These are phyloP conservation scores for Epicoccum sorghinum DNA, from an alignment of 2,329 filamentous ascomycete genomes.

Conservation along the genomic window DNA sequence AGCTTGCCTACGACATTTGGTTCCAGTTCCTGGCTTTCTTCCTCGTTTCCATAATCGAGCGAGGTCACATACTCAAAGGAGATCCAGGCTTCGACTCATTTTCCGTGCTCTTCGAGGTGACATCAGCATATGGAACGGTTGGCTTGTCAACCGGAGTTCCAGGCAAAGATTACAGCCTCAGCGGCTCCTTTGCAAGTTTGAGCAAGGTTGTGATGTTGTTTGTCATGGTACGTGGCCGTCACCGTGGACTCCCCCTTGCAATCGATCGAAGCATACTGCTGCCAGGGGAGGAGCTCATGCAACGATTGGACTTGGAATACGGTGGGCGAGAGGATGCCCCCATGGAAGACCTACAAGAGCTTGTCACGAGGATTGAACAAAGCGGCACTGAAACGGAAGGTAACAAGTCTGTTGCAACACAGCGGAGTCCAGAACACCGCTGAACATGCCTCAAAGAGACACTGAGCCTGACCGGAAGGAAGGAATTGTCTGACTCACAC, in stretches of 20 bases:
- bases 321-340: slow-evolving; percentile 22
- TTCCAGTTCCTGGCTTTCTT: slow-evolving; percentile 67
- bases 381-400: slow-evolving; percentile 15
- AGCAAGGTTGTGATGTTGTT: slow-evolving; percentile 65
- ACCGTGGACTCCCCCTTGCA: slow-evolving; percentile 38
- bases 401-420: slow-evolving; percentile 5
- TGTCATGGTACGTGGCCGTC: slow-evolving; percentile 57
- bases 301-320: slow-evolving; percentile 41
- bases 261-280: slow-evolving; percentile 41
- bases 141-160: slow-evolving; percentile 65
- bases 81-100: slow-evolving; percentile 39
- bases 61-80: slow-evolving; percentile 56
- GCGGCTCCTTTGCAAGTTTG: slow-evolving; percentile 59
- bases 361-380: slow-evolving; percentile 22
- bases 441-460: neutral
- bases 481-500: neutral
- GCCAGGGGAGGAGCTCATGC: slow-evolving; percentile 43
- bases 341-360: slow-evolving; percentile 22
- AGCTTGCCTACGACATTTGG: slow-evolving; percentile 72
- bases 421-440: slow-evolving; percentile 22
- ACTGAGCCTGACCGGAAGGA: too few relatives aligned
- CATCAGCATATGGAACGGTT: slow-evolving; percentile 66
- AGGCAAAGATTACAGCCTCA: slow-evolving; percentile 60
- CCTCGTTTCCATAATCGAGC: slow-evolving; percentile 66
- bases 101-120: slow-evolving; percentile 60